Percentiles rank a stretch among this genome's conserved stretches.
Evolutionary conservation across 371 early-diverging fungal species (phyloP).

Genomic region (Lichtheimia hyalospora): DNA sequence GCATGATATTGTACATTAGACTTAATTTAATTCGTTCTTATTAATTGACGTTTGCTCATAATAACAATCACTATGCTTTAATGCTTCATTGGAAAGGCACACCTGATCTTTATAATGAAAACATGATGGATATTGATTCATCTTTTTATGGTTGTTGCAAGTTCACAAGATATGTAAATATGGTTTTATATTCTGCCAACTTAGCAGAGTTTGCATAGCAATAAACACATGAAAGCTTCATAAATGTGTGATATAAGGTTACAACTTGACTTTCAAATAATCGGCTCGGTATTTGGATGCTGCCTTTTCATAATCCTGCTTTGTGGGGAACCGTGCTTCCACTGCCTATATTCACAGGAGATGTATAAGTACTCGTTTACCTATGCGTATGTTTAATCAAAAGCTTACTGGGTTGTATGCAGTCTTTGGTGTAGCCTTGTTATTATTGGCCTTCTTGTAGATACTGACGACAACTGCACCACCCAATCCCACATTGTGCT

Average conservation of each 20-base stretch:
- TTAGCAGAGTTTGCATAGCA: too few relatives aligned
- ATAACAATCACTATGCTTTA: too few relatives aligned
- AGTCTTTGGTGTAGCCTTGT: constrained; percentile 48
- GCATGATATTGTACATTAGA: too few relatives aligned
- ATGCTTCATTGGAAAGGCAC: too few relatives aligned
- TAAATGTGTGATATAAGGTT: background rate
- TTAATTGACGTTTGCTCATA: too few relatives aligned
- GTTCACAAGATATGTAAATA: too few relatives aligned
- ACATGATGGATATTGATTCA: too few relatives aligned
- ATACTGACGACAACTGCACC: constrained; percentile 75
- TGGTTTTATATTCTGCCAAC: too few relatives aligned
- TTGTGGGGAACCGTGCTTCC: constrained; percentile 60
- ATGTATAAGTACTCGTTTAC: background rate
- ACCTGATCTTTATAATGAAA: too few relatives aligned
- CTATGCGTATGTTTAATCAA: background rate
- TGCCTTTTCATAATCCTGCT: constrained; percentile 63
- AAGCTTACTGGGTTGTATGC: constrained; percentile 68
- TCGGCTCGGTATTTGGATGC: constrained; percentile 50
- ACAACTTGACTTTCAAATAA: constrained; percentile 41
- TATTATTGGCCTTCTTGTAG: constrained; percentile 58
- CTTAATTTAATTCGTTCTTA: too few relatives aligned
- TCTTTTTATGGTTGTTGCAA: too few relatives aligned
- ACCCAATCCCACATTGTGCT: constrained; percentile 83
- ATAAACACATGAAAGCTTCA: too few relatives aligned
- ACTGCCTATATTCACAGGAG: constrained; percentile 29